These are phyloP conservation scores for Margaritispora aquatica DNA, from an alignment of 495 filamentous ascomycete genomes.

Conservation along the genomic window DNA sequence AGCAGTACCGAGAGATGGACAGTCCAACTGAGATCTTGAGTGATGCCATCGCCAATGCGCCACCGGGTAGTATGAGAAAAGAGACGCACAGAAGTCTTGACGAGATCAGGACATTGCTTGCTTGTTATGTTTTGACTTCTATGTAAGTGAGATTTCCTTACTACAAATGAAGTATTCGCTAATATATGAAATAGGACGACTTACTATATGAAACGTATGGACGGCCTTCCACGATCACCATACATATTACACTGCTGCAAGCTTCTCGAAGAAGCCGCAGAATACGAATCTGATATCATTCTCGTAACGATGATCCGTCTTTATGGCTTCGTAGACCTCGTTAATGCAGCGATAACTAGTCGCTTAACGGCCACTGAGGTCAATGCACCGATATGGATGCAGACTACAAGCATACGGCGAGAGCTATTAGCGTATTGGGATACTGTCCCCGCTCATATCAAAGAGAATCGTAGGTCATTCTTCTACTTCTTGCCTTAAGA, in stretches of 20 bases:
- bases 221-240: background rate
- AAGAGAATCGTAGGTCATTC: conserved; percentile 9
- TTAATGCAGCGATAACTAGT: background rate
- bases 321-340: background rate
- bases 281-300: conserved; percentile 2
- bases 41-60: background rate
- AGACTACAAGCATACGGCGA: conserved; percentile 2
- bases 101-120: conserved; percentile 15
- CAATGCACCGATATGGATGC: conserved; percentile 17
- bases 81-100: conserved; percentile 7
- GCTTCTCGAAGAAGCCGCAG: background rate
- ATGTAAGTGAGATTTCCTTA: conserved; percentile 5
- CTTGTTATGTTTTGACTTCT: conserved; percentile 9
- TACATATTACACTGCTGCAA: conserved; percentile 4
- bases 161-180: background rate
- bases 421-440: conserved; percentile 7
- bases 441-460: conserved; percentile 2
- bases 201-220: background rate
- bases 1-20: conserved; percentile 7
- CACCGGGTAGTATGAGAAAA: background rate
- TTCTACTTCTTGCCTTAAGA: background rate
- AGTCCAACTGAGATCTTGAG: conserved; percentile 3
- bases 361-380: background rate
- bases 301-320: conserved; percentile 1
- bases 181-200: background rate